A percentile compares a stretch with the other conserved stretches of the same genome.
Evolutionary conservation across 495 filamentous ascomycete species (phyloP).

Genomic region (Aspergillus leporis): DNA sequence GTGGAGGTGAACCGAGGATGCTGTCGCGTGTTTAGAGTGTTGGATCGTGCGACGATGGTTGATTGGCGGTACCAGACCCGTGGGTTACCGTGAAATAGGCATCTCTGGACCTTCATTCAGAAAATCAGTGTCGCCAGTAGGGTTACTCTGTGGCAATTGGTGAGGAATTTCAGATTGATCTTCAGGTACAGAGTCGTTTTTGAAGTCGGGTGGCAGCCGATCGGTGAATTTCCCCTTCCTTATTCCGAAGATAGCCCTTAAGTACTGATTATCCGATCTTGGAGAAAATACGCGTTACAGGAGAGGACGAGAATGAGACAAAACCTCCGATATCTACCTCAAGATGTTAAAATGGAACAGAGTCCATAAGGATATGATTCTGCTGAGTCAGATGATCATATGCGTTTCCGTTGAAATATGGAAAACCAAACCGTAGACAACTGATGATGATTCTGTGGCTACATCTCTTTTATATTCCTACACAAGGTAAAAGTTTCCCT

Average conservation of each 20-base stretch:
- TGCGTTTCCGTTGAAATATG: not conserved
- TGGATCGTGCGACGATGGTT: not conserved
- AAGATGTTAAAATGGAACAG: too few species aligned
- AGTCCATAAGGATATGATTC: too few species aligned
- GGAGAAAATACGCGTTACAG: too few species aligned
- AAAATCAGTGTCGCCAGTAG: not conserved
- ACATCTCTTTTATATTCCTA: not conserved
- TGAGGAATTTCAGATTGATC: not conserved
- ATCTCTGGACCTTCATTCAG: constrained; percentile 37
- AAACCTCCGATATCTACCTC: too few species aligned
- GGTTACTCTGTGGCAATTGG: not conserved
- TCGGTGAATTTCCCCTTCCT: constrained; percentile 1
- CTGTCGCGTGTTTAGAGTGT: not conserved
- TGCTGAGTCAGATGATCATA: not conserved
- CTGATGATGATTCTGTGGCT: not conserved
- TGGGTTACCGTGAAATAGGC: constrained; percentile 16
- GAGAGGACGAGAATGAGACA: too few species aligned
- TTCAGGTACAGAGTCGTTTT: not conserved
- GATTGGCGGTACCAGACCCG: constrained; percentile 16
- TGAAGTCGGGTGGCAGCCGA: not conserved
- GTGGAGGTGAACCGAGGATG: constrained; percentile 23
- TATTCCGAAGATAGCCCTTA: not conserved
- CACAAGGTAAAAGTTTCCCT: not conserved
- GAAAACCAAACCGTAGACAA: not conserved
- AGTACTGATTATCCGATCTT: not conserved